These are phyloP conservation scores for Tolypocladium paradoxum DNA, from an alignment of 2,329 filamentous ascomycete species.

Conservation along the genomic window DNA sequence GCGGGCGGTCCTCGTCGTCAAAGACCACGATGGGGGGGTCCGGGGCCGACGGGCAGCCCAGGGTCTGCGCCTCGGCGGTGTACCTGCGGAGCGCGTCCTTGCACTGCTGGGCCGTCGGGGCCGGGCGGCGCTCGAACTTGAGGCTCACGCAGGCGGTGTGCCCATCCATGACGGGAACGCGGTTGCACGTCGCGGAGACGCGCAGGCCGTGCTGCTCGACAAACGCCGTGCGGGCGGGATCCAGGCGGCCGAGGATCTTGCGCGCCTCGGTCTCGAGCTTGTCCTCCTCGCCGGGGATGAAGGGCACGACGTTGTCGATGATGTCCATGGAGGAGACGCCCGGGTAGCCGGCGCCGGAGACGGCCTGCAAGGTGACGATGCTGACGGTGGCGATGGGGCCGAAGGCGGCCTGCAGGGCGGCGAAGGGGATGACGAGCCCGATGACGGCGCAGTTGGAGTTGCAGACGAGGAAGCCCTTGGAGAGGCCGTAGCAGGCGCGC, in stretches of 20 bases:
- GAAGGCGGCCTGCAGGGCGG: constrained; percentile 76
- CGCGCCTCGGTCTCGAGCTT: constrained; percentile 91
- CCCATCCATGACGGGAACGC: constrained; percentile 89
- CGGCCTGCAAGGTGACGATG: constrained; percentile 90
- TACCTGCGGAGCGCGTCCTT: constrained; percentile 72
- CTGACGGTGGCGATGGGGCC: constrained; percentile 65
- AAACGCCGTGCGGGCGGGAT: constrained; percentile 61
- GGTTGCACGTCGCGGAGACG: constrained; percentile 82
- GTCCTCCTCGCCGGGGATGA: constrained; percentile 87
- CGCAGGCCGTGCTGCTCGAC: constrained; percentile 62
- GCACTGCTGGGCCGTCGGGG: constrained; percentile 65
- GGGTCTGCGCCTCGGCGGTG: constrained; percentile 65
- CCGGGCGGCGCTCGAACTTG: constrained; percentile 63
- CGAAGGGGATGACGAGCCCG: constrained; percentile 88
- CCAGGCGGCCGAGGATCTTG: constrained; percentile 80
- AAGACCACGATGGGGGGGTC: constrained; percentile 73
- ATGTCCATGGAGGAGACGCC: constrained; percentile 92
- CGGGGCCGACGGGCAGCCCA: constrained; percentile 84
- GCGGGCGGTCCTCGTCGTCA: constrained; percentile 81
- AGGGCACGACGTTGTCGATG: constrained; percentile 91
- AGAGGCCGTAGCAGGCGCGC: constrained; percentile 57
- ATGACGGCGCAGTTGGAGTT: constrained; percentile 98
- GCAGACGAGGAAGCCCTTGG: constrained; percentile 88
- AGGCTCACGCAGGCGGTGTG: constrained; percentile 92
- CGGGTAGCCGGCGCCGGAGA: constrained; percentile 85